A percentile compares a stretch with the other conserved stretches of the same genome.
phyloP scores from a whole-genome alignment of 345 rosid genomes.

The Barbarea vulgaris region DNA sequence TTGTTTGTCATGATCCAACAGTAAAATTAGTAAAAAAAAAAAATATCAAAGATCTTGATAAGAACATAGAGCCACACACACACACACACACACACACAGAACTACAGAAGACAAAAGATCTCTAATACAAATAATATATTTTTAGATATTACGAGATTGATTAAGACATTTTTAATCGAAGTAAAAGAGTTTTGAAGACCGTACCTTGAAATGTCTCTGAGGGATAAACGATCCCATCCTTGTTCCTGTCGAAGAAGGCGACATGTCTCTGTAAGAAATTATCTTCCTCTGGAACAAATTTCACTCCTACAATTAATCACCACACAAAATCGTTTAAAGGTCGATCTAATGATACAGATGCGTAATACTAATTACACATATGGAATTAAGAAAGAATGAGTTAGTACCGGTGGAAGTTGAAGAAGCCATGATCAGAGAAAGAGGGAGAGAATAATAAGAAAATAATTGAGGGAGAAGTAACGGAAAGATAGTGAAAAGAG shows the following conservation, averaged over 20 bases:
- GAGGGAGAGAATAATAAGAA: neutral
- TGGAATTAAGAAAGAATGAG: neutral
- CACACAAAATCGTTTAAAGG: neutral
- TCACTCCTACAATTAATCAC: conserved; percentile 6
- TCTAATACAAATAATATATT: neutral
- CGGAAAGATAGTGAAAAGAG: neutral
- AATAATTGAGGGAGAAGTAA: conserved; percentile 6
- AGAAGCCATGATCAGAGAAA: conserved; percentile 35
- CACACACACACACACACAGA: neutral
- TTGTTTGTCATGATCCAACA: neutral
- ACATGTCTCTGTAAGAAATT: conserved; percentile 72
- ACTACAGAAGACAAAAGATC: neutral
- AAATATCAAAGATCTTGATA: neutral
- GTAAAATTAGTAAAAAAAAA: neutral
- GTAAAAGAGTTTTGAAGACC: neutral
- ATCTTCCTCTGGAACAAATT: conserved; percentile 44
- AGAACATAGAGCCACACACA: conserved; percentile 16
- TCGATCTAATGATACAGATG: neutral
- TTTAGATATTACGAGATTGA: neutral
- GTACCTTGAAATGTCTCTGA: conserved; percentile 78
- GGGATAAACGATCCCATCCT: conserved; percentile 78
- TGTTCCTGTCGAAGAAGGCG: conserved; percentile 76
- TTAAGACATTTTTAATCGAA: neutral
- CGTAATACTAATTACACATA: neutral
- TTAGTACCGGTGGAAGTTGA: conserved; percentile 17